phyloP scores from a whole-genome alignment of 352 stramenopile species.

The Globisporangium spinosum region DNA sequence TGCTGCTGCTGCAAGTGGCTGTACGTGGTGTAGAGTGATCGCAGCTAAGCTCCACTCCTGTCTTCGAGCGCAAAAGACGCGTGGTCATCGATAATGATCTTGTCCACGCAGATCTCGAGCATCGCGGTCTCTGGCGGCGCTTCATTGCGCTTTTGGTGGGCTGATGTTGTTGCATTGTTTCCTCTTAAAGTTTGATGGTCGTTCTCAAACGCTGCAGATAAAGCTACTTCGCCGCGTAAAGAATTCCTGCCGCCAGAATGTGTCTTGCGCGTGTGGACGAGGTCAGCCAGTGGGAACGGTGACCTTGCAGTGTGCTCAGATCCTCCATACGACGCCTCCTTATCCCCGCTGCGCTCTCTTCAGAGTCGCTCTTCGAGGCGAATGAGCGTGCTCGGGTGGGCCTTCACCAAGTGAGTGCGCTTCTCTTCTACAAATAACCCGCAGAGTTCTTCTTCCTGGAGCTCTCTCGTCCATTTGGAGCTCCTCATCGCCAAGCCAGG shows the following conservation, averaged over 20 bases:
- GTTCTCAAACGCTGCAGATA: not conserved
- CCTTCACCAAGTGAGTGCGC: constrained; percentile 25
- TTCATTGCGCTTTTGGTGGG: not conserved
- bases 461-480: constrained; percentile 34
- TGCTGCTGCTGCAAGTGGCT: constrained; percentile 43
- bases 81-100: constrained; percentile 77
- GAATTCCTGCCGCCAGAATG: not conserved
- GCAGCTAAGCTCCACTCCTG: constrained; percentile 56
- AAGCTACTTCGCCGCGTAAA: not conserved
- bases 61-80: constrained; percentile 59
- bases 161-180: not conserved
- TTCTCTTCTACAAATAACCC: constrained; percentile 48
- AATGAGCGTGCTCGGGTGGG: constrained; percentile 49
- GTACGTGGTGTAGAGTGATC: constrained; percentile 54
- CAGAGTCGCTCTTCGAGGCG: constrained; percentile 48
- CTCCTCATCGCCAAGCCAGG: constrained; percentile 16
- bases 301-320: not conserved
- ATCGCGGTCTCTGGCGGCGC: constrained; percentile 9
- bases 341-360: constrained; percentile 22
- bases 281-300: not conserved
- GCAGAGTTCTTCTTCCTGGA: constrained; percentile 41
- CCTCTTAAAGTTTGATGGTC: not conserved
- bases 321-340: not conserved
- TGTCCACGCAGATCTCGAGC: constrained; percentile 53
- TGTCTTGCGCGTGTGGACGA: constrained; percentile 9